Evolutionary conservation across 2,329 filamentous ascomycete species (phyloP), one percentile per base, ranked within the genome.

Genomic region (Tolypocladium guangdongense): DNA sequence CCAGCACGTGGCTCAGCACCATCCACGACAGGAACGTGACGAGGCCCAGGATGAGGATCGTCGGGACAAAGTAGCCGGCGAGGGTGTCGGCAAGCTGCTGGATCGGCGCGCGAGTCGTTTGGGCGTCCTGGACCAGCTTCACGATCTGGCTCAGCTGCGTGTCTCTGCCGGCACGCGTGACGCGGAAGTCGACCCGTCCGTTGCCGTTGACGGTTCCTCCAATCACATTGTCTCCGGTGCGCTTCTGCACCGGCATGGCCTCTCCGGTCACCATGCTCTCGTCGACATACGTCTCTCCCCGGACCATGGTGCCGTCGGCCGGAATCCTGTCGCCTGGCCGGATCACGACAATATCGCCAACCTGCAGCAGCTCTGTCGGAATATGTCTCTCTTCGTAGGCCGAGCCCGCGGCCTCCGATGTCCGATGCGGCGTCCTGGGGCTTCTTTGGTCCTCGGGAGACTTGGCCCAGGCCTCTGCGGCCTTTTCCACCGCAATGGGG

Each of bases 241-340:
- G 85, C 72, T 99, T 99, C 62, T 90, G 83, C 37, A 97, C 90
- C 0, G 93, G 92, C 80, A 96, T 92, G 3, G 93, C 88, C 72
- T 99, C 93, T 59, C 93, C 93, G 7, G 93, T 99, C 49, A 99
- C 91, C 92, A 97, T 97, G 66, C 90, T 96, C 72, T 99, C 93
- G 60, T 99, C 90, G 24, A 96, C 82, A 63, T 95, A 96, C 37
- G 90, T 95, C 69, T 96, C 89, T 35, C 93, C 93, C 52, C 87
- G 83, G 53, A 90, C 89, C 51, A 99, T 81, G 10, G 83, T 78
- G 49, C 93, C 93, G 66, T 99, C 93, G 1, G 92, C 92, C 2
- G 93, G 92, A 54, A 99, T 90, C 74, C 97, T 97, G 73, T 97
- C 93, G 52, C 93, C 93, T 7, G 93, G 93, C 53, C 90, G 87